phyloP scores from a whole-genome alignment of 768 basidiomycete species.

The Mycena rebaudengoi region DNA sequence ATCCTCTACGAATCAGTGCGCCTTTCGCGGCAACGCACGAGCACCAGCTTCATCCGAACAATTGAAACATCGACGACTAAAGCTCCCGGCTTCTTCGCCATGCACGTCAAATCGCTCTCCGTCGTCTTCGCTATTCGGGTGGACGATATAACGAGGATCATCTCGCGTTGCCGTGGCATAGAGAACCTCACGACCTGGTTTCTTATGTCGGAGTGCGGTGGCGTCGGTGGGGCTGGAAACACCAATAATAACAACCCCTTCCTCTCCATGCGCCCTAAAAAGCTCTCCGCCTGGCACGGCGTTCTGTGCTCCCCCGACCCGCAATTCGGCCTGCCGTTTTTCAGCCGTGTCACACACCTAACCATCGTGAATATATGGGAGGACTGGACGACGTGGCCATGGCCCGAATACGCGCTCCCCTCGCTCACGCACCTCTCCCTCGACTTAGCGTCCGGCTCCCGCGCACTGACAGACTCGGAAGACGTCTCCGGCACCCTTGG shows the following conservation, averaged over 20 bases:
- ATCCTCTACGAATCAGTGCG: conserved; percentile 45
- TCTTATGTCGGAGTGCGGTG: conserved; percentile 27
- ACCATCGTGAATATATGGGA: conserved; percentile 52
- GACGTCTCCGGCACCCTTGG: conserved; percentile 33
- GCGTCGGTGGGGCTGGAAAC: too few relatives aligned
- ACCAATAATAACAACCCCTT: conserved; percentile 19
- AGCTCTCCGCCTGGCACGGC: conserved; percentile 40
- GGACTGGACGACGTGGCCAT: conserved; percentile 49
- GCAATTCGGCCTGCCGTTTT: conserved; percentile 40
- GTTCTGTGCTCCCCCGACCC: conserved; percentile 32
- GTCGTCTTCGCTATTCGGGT: conserved; percentile 46
- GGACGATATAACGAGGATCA: conserved; percentile 39
- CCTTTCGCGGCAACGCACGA: conserved; percentile 42
- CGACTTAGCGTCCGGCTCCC: conserved; percentile 44
- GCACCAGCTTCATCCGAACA: conserved; percentile 46
- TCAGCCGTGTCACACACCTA: conserved; percentile 47
- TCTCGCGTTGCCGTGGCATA: conserved; percentile 45
- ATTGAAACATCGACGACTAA: conserved; percentile 45
- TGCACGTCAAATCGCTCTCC: conserved; percentile 45
- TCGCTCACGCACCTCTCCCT: conserved; percentile 48
- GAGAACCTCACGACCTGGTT: conserved; percentile 48
- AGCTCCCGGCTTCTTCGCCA: conserved; percentile 43
- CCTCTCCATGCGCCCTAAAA: conserved; percentile 38
- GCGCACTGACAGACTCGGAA: conserved; percentile 29
- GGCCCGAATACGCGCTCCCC: conserved; percentile 37